phyloP scores from a whole-genome alignment of 106 monocot species.

The Platanthera zijinensis region DNA sequence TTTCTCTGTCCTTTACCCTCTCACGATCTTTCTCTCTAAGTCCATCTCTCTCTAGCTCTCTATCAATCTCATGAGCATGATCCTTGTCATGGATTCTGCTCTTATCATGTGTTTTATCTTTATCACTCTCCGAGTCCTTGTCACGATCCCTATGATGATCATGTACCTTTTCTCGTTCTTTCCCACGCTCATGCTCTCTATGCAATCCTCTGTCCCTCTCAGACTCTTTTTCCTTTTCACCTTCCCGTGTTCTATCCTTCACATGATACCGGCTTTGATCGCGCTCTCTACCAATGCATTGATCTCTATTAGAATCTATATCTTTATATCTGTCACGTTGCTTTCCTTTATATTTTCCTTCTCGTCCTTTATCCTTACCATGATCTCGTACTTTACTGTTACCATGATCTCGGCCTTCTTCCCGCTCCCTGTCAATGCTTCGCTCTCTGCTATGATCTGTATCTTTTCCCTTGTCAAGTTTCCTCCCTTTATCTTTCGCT shows the following conservation, averaged over 20 bases:
- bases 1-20: constrained; percentile 15
- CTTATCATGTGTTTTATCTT: constrained; percentile 24
- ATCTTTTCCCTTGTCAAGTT: constrained; percentile 11
- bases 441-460: constrained; percentile 14
- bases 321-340: constrained; percentile 16
- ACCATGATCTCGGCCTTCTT: constrained; percentile 6
- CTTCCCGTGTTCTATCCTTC: constrained; percentile 19
- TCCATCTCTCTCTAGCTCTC: constrained; percentile 28
- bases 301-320: constrained; percentile 8
- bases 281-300: background rate
- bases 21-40: constrained; percentile 22
- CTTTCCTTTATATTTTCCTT: constrained; percentile 5
- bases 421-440: constrained; percentile 14
- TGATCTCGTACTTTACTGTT: constrained; percentile 19
- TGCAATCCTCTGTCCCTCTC: constrained; percentile 18
- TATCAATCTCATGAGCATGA: constrained; percentile 27
- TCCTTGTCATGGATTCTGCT: constrained; percentile 23
- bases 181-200: background rate
- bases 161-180: background rate
- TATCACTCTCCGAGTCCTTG: constrained; percentile 9
- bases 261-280: constrained; percentile 9
- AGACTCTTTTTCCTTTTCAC: constrained; percentile 21
- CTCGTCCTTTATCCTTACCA: constrained; percentile 19
- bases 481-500: constrained; percentile 11
- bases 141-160: constrained; percentile 4